phyloP scores from a whole-genome alignment of 352 stramenopile species.

The Achlya hypogyna region DNA sequence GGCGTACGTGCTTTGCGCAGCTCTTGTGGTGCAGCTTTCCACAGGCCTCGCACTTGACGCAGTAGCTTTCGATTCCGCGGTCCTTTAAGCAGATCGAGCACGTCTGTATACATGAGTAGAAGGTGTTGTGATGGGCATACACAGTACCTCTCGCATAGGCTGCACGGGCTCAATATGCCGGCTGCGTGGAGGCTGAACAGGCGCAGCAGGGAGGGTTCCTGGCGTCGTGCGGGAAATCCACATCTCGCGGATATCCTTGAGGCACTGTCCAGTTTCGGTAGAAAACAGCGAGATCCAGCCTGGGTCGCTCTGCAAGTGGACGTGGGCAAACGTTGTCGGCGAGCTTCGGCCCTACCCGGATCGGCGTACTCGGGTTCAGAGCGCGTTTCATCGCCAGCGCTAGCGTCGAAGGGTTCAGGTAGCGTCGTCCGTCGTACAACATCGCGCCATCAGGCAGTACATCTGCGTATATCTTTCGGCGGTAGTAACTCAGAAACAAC shows the following conservation, averaged over 20 bases:
- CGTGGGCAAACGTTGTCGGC: not conserved
- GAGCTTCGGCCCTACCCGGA: not conserved
- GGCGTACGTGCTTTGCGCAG: not conserved
- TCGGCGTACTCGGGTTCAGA: constrained; percentile 53
- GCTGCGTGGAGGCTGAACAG: not conserved
- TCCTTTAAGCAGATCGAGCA: not conserved
- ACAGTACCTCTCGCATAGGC: not conserved
- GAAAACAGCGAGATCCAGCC: constrained; percentile 75
- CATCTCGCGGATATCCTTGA: constrained; percentile 78
- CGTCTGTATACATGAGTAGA: not conserved
- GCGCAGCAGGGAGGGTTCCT: not conserved
- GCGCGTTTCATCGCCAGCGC: constrained; percentile 75
- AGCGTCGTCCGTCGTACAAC: constrained; percentile 67
- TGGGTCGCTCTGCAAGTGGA: constrained; percentile 65
- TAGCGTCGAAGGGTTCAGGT: constrained; percentile 58
- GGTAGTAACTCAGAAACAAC: constrained; percentile 77
- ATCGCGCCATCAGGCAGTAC: constrained; percentile 65
- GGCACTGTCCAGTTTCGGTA: constrained; percentile 45
- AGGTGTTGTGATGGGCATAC: not conserved
- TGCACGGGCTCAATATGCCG: not conserved
- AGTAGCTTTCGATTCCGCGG: not conserved
- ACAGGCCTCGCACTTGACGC: constrained; percentile 1
- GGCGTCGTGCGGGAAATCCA: constrained; percentile 23
- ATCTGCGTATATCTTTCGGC: constrained; percentile 66
- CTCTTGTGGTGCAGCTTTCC: not conserved